phyloP scores from a whole-genome alignment of 352 stramenopile genomes.

The Phytophthora tentaculata region DNA sequence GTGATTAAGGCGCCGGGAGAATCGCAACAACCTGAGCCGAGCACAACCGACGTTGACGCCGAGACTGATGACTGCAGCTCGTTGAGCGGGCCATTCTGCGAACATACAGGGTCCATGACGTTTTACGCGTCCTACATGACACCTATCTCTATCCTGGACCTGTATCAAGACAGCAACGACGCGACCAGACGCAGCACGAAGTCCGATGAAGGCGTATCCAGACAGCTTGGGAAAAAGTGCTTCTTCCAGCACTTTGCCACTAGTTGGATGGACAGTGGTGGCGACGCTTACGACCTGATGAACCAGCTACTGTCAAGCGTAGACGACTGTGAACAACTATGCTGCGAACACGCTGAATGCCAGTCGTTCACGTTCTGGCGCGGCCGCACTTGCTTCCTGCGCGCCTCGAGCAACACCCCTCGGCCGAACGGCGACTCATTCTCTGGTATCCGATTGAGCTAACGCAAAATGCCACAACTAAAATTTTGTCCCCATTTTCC shows the following conservation, averaged over 20 bases:
- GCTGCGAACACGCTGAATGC: constrained; percentile 64
- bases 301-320: constrained; percentile 55
- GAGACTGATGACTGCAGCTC: constrained; percentile 57
- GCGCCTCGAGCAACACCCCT: constrained; percentile 44
- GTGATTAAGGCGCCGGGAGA: neutral
- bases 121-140: constrained; percentile 68
- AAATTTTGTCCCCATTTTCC: constrained; percentile 25
- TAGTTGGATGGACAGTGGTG: constrained; percentile 77
- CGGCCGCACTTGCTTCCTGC: constrained; percentile 73
- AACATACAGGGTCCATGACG: constrained; percentile 37
- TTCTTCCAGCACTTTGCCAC: constrained; percentile 72
- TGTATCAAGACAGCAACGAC: constrained; percentile 26
- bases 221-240: constrained; percentile 45
- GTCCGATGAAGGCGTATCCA: constrained; percentile 1
- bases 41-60: neutral
- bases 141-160: constrained; percentile 45
- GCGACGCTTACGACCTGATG: constrained; percentile 68
- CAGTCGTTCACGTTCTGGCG: constrained; percentile 79
- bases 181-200: constrained; percentile 13
- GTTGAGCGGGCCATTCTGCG: constrained; percentile 70
- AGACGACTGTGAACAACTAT: constrained; percentile 72
- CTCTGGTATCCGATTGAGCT: constrained; percentile 52
- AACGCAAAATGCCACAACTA: constrained; percentile 16
- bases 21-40: neutral
- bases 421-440: constrained; percentile 63